Percentiles rank a stretch among this genome's conserved stretches.
Conservation (phyloP, 371 early-diverging fungal genomes). For the Apophysomyces trapeziformis region DNA sequence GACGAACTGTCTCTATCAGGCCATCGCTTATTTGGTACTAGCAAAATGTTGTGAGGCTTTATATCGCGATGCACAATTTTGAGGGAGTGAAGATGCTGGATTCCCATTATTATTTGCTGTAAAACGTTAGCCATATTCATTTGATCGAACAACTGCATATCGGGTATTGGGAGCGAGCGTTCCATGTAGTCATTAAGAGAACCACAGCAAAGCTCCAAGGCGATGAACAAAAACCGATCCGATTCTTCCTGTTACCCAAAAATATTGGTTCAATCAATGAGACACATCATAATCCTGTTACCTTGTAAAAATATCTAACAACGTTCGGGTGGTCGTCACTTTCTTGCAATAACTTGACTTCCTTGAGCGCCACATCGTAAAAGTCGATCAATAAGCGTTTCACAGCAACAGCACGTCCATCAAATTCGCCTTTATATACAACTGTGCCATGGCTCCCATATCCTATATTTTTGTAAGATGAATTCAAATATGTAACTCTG, state of each 20-base stretch:
- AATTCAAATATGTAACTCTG: background rate
- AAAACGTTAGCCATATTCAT: constrained; percentile 61
- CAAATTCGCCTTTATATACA: constrained; percentile 92
- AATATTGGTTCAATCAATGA: constrained; percentile 1
- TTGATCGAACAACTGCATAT: constrained; percentile 36
- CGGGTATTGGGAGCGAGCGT: constrained; percentile 34
- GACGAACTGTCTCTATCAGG: constrained; percentile 23
- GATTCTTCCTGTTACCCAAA: constrained; percentile 66
- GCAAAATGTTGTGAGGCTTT: constrained; percentile 91
- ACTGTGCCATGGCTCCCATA: constrained; percentile 98
- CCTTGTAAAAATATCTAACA: constrained; percentile 91
- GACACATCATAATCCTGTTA: constrained; percentile 6
- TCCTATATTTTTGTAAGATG: constrained; percentile 54
- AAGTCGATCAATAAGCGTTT: constrained; percentile 94
- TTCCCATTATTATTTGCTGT: constrained; percentile 80
- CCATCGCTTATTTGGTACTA: constrained; percentile 64
- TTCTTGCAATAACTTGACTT: constrained; percentile 90
- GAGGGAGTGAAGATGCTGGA: constrained; percentile 87
- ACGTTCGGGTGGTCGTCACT: constrained; percentile 97
- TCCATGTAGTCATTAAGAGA: constrained; percentile 71
- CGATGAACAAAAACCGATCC: constrained; percentile 94
- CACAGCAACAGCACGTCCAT: constrained; percentile 91
- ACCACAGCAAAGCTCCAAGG: constrained; percentile 87
- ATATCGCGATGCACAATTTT: constrained; percentile 98
- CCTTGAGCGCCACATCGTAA: constrained; percentile 92